phyloP scores from a whole-genome alignment of 1,284 basidiomycete species.

The Pseudozyma thailandica region DNA sequence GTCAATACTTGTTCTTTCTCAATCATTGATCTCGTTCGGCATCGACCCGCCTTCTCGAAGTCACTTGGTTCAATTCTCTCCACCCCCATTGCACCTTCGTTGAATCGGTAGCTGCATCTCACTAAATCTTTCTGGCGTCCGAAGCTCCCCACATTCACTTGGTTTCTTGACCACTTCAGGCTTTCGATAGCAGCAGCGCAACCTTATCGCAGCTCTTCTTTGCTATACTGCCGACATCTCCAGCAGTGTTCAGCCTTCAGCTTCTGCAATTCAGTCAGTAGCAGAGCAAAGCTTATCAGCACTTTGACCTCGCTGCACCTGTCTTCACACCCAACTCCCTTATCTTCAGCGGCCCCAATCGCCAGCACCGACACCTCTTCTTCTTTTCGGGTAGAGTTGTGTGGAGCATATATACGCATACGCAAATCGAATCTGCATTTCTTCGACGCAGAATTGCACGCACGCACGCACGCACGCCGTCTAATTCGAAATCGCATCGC shows the following conservation, averaged over 20 bases:
- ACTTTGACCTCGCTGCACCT: no score
- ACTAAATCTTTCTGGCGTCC: not conserved
- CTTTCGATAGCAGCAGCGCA: not conserved
- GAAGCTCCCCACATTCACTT: not conserved
- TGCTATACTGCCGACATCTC: no score
- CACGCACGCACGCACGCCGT: slow-evolving; percentile 15
- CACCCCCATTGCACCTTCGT: not conserved
- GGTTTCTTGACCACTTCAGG: not conserved
- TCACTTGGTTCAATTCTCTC: not conserved
- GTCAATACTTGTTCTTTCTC: not conserved
- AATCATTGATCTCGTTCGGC: not conserved
- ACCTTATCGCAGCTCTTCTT: not conserved
- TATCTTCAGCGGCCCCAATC: no score
- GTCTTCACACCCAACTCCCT: no score
- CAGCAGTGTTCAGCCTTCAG: no score
- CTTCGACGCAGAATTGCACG: slow-evolving; percentile 11
- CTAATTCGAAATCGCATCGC: slow-evolving; percentile 28
- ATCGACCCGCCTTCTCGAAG: not conserved
- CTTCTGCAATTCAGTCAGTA: no score
- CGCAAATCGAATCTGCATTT: slow-evolving; percentile 2
- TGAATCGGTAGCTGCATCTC: not conserved
- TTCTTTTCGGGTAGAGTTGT: not conserved
- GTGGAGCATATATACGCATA: slow-evolving; percentile 1
- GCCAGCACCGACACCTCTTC: no score
- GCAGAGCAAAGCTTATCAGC: no score